Percentiles rank a stretch among this genome's conserved stretches.
Conservation (phyloP, 192 early-diverging fungal species). For the Chytriomyces hyalinus region DNA sequence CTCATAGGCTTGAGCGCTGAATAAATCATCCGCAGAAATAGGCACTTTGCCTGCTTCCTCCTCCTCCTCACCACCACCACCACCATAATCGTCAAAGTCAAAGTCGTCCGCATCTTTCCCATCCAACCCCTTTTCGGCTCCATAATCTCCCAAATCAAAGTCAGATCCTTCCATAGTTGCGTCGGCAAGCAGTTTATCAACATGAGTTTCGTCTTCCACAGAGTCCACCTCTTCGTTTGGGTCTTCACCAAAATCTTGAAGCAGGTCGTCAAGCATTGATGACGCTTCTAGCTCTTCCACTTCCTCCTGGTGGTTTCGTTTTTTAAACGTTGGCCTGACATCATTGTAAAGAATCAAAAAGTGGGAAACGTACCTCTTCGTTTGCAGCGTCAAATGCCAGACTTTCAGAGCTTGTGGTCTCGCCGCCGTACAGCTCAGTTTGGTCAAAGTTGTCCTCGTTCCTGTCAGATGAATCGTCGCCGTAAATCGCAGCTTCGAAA, state of each 20-base stretch:
- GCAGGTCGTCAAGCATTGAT: no score
- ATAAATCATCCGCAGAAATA: neutral
- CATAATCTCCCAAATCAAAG: neutral
- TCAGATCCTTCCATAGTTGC: neutral
- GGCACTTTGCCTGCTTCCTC: neutral
- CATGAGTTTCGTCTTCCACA: neutral
- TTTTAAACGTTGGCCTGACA: no score
- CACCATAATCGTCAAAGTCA: constrained; percentile 10
- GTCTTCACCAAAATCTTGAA: neutral
- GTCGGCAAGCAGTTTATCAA: neutral
- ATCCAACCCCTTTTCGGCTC: neutral
- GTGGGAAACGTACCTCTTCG: neutral
- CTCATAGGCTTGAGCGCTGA: neutral
- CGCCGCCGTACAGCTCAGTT: no score
- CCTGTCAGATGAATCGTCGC: no score
- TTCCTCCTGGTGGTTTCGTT: neutral
- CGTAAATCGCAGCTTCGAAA: no score
- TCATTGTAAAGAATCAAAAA: neutral
- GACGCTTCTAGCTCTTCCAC: neutral
- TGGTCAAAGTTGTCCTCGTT: no score
- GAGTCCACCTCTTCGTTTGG: neutral
- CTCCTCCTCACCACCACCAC: neutral
- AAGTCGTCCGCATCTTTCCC: neutral
- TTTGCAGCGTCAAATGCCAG: neutral
- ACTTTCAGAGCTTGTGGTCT: neutral